phyloP scores from a whole-genome alignment of 2,329 filamentous ascomycete species.

The Mycosphaerella sp. region DNA sequence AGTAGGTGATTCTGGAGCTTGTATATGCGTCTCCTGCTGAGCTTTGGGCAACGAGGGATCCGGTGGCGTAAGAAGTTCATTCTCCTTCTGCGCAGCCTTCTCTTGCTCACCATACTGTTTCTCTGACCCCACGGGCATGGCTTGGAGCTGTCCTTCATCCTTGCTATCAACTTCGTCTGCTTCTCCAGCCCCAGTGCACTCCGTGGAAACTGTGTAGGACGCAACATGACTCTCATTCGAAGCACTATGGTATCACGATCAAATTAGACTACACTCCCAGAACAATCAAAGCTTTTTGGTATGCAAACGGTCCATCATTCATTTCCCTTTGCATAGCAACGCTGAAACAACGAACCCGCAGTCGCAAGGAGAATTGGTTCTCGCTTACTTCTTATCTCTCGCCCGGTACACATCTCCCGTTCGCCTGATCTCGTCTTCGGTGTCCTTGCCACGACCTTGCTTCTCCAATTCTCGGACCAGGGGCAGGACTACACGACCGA shows the following conservation, averaged over 20 bases:
- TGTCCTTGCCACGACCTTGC: constrained; percentile 45
- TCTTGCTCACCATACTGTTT: too few relatives aligned
- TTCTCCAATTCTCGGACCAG: constrained; percentile 46
- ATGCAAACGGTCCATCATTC: not conserved
- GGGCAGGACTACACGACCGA: constrained; percentile 44
- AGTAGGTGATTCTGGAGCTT: too few relatives aligned
- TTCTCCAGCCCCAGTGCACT: not conserved
- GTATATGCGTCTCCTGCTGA: too few relatives aligned
- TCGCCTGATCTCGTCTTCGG: constrained; percentile 42
- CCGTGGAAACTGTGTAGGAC: not conserved
- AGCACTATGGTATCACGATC: constrained; percentile 9
- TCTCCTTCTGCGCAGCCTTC: too few relatives aligned
- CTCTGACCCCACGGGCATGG: too few relatives aligned
- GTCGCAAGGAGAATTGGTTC: constrained; percentile 1
- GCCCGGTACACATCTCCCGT: constrained; percentile 46
- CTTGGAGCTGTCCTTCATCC: not conserved
- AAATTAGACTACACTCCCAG: constrained; percentile 12
- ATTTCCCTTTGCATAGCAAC: not conserved
- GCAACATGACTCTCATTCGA: constrained; percentile 1
- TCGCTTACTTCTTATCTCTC: constrained; percentile 24
- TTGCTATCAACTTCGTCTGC: not conserved
- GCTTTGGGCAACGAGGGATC: too few relatives aligned
- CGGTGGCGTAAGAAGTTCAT: too few relatives aligned
- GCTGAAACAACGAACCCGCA: not conserved
- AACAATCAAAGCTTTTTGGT: not conserved